Evolutionary conservation across 768 basidiomycete genomes (phyloP).

Genomic region (Hericium coralloides): DNA sequence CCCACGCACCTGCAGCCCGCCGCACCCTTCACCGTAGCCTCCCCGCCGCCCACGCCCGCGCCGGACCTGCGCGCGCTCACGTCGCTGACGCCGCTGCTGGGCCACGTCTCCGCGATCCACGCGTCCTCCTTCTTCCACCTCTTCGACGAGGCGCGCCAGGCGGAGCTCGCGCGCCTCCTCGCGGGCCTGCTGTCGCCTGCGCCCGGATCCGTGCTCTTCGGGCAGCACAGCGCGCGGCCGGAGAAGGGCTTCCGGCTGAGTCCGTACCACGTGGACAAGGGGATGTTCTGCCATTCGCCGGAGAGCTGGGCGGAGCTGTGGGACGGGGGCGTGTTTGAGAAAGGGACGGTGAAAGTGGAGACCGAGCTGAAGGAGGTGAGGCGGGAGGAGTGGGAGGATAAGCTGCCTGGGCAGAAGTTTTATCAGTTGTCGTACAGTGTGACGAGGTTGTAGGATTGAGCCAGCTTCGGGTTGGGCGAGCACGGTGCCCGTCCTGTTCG

Average conservation of each 20-base stretch:
- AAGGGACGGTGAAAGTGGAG: conserved; percentile 16
- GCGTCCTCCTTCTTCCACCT: conserved; percentile 42
- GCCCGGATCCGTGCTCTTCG: conserved; percentile 40
- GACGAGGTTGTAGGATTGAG: no score
- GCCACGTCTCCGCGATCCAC: conserved; percentile 40
- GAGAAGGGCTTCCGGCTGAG: conserved; percentile 21
- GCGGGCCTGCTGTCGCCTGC: conserved; percentile 32
- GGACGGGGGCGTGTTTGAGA: conserved; percentile 27
- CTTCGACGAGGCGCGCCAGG: conserved; percentile 34
- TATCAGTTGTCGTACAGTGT: no score
- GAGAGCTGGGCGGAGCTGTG: conserved; percentile 30
- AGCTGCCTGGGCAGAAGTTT: no score
- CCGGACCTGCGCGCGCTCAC: conserved; percentile 22
- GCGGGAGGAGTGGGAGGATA: not conserved
- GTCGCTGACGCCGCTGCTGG: conserved; percentile 34
- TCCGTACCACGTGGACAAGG: not conserved
- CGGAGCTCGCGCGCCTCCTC: conserved; percentile 29
- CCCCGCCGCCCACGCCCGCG: conserved; percentile 9
- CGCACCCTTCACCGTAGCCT: conserved; percentile 17
- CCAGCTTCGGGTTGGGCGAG: no score
- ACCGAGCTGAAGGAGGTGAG: not conserved
- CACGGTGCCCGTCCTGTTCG: no score
- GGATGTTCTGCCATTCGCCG: conserved; percentile 25
- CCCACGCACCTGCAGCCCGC: conserved; percentile 27
- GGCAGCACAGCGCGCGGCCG: conserved; percentile 26